Conservation (phyloP, 2,329 filamentous ascomycete genomes). For the Arthroderma uncinatum region DNA sequence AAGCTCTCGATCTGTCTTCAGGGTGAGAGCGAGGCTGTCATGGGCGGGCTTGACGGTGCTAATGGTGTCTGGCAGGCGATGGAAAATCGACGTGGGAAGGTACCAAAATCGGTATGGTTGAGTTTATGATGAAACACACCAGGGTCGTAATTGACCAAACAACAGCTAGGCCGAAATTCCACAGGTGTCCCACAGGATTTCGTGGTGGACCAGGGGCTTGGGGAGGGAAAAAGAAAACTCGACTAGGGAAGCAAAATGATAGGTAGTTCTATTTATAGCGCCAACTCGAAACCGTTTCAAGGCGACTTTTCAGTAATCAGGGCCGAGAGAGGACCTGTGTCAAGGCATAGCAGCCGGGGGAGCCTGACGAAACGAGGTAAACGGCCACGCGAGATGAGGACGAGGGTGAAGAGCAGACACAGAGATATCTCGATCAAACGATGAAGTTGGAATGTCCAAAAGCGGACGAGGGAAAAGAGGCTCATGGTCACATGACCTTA, state of each 20-base stretch:
- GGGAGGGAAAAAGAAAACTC: slow-evolving; percentile 1
- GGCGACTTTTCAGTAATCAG: background rate
- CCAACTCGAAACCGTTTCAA: slow-evolving; percentile 8
- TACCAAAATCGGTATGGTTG: slow-evolving; percentile 6
- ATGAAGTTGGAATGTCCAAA: background rate
- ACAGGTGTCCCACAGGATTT: slow-evolving; percentile 7
- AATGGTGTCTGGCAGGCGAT: background rate
- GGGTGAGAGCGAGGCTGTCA: background rate
- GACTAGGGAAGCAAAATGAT: background rate
- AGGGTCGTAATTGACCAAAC: slow-evolving; percentile 5
- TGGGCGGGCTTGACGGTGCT: background rate
- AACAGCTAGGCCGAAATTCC: slow-evolving; percentile 3
- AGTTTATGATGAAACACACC: slow-evolving; percentile 8
- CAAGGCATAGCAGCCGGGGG: background rate
- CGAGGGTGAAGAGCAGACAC: background rate
- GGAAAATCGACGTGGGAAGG: slow-evolving; percentile 8
- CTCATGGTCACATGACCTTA: background rate
- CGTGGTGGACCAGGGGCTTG: slow-evolving; percentile 3
- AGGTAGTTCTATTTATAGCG: slow-evolving; percentile 6
- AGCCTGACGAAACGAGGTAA: background rate
- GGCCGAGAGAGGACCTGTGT: background rate
- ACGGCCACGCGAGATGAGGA: background rate
- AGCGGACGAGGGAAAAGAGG: background rate
- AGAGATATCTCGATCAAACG: background rate
- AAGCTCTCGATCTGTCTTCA: background rate